Conservation (phyloP, 176 grass and related monocot genomes). For the Oryza officinalis region DNA sequence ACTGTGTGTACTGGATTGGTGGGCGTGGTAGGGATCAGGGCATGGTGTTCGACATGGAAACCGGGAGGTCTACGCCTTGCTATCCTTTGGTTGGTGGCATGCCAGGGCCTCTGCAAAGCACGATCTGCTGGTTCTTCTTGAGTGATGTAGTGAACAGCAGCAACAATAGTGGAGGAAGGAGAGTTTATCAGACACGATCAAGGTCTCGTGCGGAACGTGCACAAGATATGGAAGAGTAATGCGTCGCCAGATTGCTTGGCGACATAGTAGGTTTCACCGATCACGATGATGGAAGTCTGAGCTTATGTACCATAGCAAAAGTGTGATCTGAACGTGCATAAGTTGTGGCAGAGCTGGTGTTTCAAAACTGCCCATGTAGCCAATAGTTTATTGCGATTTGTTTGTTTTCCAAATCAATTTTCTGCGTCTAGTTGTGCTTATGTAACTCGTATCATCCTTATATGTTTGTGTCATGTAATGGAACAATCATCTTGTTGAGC, state of each 20-base stretch:
- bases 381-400: conserved; percentile 27
- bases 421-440: background rate
- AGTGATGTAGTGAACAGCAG: conserved; percentile 44
- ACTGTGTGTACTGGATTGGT: conserved; percentile 56
- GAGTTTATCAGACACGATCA: conserved; percentile 49
- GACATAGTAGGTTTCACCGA: conserved; percentile 31
- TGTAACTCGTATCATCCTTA: conserved; percentile 24
- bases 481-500: conserved; percentile 30
- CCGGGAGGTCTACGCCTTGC: conserved; percentile 44
- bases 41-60: conserved; percentile 63
- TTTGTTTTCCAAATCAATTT: conserved; percentile 32
- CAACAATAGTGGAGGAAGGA: conserved; percentile 40
- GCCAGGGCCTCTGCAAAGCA: conserved; percentile 28
- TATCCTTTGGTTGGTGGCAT: conserved; percentile 7
- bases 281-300: background rate
- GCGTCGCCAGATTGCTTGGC: conserved; percentile 14
- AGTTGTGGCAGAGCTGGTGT: conserved; percentile 27
- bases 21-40: conserved; percentile 57
- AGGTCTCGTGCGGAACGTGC: conserved; percentile 43
- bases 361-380: conserved; percentile 16
- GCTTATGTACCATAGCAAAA: conserved; percentile 17
- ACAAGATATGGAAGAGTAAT: conserved; percentile 38
- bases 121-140: conserved; percentile 59
- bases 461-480: conserved; percentile 32
- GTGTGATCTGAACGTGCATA: background rate